Conservation (phyloP, 305 asterid genomes). For the Rubia tinctorum region DNA sequence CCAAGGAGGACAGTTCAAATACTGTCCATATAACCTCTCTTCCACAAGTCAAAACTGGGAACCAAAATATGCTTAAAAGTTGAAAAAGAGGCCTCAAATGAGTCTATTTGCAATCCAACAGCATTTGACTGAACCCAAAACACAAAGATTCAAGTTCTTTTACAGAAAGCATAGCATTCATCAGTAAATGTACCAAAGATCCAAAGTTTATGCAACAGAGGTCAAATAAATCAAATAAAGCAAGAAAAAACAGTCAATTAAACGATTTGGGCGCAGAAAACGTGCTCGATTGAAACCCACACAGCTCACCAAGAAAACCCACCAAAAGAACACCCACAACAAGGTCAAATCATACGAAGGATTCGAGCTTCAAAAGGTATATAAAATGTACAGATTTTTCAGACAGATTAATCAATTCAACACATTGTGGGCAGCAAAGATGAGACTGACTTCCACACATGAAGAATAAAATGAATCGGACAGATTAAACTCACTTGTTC, state of each 20-base stretch:
- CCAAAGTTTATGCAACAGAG: background rate
- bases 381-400: background rate
- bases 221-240: background rate
- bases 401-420: background rate
- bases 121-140: background rate
- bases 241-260: background rate
- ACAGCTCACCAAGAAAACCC: background rate
- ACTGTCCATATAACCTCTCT: background rate
- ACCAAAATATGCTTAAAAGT: background rate
- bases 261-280: background rate
- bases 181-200: background rate
- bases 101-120: background rate
- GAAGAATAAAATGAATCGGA: background rate
- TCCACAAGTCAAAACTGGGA: background rate
- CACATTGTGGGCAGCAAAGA: background rate
- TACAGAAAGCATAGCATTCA: background rate
- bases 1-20: background rate
- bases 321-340: background rate
- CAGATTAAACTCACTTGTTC: slow-evolving; percentile 43
- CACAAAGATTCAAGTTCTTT: too few species aligned
- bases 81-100: background rate
- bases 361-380: background rate
- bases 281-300: background rate
- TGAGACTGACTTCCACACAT: background rate
- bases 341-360: slow-evolving; percentile 1